Percentiles rank a stretch among this genome's conserved stretches.
phyloP scores from a whole-genome alignment of 768 basidiomycete species.

The Fistulinella prunicolor region DNA sequence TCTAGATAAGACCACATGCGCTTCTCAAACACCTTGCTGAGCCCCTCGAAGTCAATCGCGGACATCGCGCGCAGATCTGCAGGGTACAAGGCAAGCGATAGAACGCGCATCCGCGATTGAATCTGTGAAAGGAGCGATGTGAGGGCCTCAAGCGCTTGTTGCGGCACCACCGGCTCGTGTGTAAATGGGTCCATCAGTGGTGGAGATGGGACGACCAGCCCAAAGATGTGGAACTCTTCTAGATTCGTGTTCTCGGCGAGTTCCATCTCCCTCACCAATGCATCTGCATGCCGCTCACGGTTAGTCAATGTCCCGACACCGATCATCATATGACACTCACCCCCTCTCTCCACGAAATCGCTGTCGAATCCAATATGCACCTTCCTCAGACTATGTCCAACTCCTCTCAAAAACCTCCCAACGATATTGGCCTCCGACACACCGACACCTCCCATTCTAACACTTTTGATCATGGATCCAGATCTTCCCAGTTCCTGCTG shows the following conservation, averaged over 20 bases:
- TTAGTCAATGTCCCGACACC: conserved; percentile 5
- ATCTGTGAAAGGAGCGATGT: conserved; percentile 28
- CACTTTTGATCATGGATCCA: conserved; percentile 16
- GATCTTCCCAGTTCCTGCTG: conserved; percentile 6
- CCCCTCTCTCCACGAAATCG: conserved; percentile 30
- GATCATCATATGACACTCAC: conserved; percentile 15
- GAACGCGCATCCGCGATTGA: conserved; percentile 27
- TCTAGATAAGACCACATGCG: conserved; percentile 21
- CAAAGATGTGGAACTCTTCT: conserved; percentile 32
- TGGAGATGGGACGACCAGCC: conserved; percentile 31
- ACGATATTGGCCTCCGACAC: conserved; percentile 24
- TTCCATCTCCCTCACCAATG: conserved; percentile 25
- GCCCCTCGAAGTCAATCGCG: conserved; percentile 30
- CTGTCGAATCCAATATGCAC: conserved; percentile 29
- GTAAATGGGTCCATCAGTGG: conserved; percentile 24
- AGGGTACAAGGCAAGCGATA: conserved; percentile 31
- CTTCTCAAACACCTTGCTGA: conserved; percentile 22
- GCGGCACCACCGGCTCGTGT: conserved; percentile 7
- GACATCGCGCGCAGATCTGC: conserved; percentile 30
- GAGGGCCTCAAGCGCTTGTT: conserved; percentile 19
- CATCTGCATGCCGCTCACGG: conserved; percentile 11
- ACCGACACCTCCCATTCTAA: conserved; percentile 30
- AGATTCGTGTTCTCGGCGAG: conserved; percentile 25
- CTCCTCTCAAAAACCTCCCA: conserved; percentile 24
- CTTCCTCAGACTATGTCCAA: conserved; percentile 23